Evolutionary conservation across 202 grass and related monocot genomes (phyloP).

Genomic region (Setaria italica): DNA sequence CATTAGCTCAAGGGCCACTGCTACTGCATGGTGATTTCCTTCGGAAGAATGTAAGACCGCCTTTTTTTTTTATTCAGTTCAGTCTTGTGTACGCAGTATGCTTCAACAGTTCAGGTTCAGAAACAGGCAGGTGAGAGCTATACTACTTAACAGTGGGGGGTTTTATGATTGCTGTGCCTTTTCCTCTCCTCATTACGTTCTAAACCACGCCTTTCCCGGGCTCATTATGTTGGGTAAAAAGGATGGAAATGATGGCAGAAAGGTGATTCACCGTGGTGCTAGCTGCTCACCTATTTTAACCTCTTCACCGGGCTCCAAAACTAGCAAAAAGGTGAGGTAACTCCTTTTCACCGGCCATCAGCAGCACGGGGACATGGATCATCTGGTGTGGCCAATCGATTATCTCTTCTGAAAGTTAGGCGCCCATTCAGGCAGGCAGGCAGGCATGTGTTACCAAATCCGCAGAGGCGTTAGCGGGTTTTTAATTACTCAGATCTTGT

Average conservation of each 20-base stretch:
- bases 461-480: slow-evolving; percentile 47
- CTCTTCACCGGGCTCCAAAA: slow-evolving; percentile 26
- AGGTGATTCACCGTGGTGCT: slow-evolving; percentile 35
- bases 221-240: slow-evolving; percentile 47
- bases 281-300: slow-evolving; percentile 22
- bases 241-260: slow-evolving; percentile 46
- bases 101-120: slow-evolving; percentile 17
- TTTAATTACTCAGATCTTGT: slow-evolving; percentile 43
- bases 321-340: slow-evolving; percentile 25
- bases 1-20: slow-evolving; percentile 31
- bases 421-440: slow-evolving; percentile 9
- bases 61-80: neutral
- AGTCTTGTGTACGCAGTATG: neutral
- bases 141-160: neutral
- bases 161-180: slow-evolving; percentile 18
- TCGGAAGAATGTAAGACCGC: slow-evolving; percentile 2
- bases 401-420: slow-evolving; percentile 47
- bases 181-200: slow-evolving; percentile 7
- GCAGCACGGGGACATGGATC: slow-evolving; percentile 28
- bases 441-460: slow-evolving; percentile 41
- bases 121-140: slow-evolving; percentile 5
- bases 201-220: slow-evolving; percentile 33
- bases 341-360: slow-evolving; percentile 22
- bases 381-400: slow-evolving; percentile 23
- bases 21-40: slow-evolving; percentile 14